Evolutionary conservation across 2,329 filamentous ascomycete species (phyloP), one percentile per base, ranked within the genome.

Genomic region (Boeremia exigua): DNA sequence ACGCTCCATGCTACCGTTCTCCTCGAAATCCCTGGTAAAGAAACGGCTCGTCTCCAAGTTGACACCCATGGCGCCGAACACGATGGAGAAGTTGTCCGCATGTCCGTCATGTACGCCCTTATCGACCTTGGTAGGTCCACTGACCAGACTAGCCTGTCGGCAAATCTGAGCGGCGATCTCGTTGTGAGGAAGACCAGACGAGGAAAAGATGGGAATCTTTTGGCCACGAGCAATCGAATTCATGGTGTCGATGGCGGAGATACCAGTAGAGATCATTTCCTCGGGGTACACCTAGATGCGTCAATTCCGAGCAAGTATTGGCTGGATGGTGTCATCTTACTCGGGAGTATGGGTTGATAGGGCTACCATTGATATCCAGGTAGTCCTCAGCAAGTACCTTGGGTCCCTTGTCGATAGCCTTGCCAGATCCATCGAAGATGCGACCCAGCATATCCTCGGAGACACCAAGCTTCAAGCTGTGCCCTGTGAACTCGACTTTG

Each of bases 181-280:
- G 81, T 99, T 99, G 82, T 99, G 96, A 34, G 96, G 96, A 56
- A 99, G 87, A 92, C 95, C 95, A 58, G 95, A 88, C 50, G 95
- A 92, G 25, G 95, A 99, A 87, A 99, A 99, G 72, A 99, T 99
- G 69, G 96, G 95, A 65, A 99, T 99, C 85, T 99, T 99, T 79
- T 99, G 95, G 61, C 95, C 95, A 86, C 95, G 92, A 63, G 96
- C 95, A 78, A 98, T 96, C 46, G 82, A 84, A 77, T 84, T 84
- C 94, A 98, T 98, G 59, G 93, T 96, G 76, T 98, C 94, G 73
- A 99, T 98, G 74, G 95, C 93, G 60, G 94, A 98, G 78, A 99
- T 99, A 87, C 95, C 95, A 43, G 95, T 99, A 32, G 94, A 95
- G 72, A 99, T 98, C 94, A 99, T 99, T 81, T 99, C 96, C 82